Evolutionary conservation across 192 early-diverging fungal genomes (phyloP).

Genomic region (Dimargaris xerosporica): DNA sequence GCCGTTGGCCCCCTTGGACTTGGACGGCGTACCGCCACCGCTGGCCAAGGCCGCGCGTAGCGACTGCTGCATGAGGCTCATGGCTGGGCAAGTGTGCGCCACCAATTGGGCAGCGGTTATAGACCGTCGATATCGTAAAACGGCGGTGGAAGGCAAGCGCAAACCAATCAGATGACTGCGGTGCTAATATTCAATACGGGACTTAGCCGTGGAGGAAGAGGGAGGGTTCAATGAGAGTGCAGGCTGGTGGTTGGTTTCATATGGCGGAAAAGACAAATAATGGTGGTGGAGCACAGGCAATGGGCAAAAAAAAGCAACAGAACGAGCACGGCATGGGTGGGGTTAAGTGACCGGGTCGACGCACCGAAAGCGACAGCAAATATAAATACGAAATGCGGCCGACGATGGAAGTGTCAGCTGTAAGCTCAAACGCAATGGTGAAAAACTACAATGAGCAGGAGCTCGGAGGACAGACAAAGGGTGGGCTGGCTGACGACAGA

Average conservation of each 20-base stretch:
- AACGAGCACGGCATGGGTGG: neutral
- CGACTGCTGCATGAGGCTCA: constrained; percentile 9
- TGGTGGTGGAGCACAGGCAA: neutral
- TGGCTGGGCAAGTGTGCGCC: neutral
- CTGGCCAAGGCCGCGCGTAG: constrained; percentile 1
- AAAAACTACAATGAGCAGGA: no score
- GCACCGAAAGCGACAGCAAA: neutral
- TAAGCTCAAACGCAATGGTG: no score
- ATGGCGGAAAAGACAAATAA: neutral
- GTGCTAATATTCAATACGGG: no score
- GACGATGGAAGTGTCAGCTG: neutral
- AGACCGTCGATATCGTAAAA: no score
- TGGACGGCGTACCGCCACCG: neutral
- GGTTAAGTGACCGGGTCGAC: neutral
- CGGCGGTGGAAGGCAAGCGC: no score
- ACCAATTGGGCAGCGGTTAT: no score
- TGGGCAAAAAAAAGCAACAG: neutral
- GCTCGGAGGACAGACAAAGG: no score
- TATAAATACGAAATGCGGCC: neutral
- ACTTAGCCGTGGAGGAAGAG: no score
- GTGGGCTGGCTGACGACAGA: no score
- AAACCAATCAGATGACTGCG: no score
- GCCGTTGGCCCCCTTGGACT: neutral
- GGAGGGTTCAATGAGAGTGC: no score
- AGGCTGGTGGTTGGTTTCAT: no score